Base-by-base conservation (phyloP, 2,329 filamentous ascomycete species). In the Fusarium nematophilum region DNA sequence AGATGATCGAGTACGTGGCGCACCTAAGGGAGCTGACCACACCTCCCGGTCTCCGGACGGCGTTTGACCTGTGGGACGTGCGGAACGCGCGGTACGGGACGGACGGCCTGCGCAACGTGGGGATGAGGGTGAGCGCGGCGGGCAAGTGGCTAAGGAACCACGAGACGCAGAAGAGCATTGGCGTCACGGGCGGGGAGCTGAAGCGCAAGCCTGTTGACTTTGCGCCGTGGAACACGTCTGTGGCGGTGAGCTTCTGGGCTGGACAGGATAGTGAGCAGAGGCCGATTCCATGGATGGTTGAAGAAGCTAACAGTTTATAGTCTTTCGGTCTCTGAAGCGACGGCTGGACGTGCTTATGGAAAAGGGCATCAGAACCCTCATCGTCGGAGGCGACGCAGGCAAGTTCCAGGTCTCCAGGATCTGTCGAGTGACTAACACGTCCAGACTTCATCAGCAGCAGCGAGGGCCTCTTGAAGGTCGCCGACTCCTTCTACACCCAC, bases 381-480 rank as follows among this genome's bases (percentile, higher is more conserved):
- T 58, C 29, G 9, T 58, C 10, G 26, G 38, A 5, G 55, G 55
- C 3, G 51, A 44, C 29, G 39, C 51, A 5, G 52, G 55, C 34
- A 46, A 37, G 55, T 36, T 13, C 3, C 10, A 2, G 5, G n/a
- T n/a, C 2, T 10, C 2, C 9, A 4, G 6, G 11, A 5, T 11
- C 8, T 6, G 2, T 14, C 5, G 3, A 3, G 17, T 1, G 3
- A 10, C 36, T 39, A 9, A 45, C 36, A 23, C 23, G 3, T 13
- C 4, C 14, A 58, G 55, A 55, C 8, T 9, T 58, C 5, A 29
- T 46, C 9, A 18, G 52, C n/a, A 56, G 43, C 14, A 13, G 17
- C 15, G n/a, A 51, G 1, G 56, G 51, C 9, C 31, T 56, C 14
- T 5, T 2, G 2, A 27, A 11, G 29, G 9, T 56, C 11, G 21